These are phyloP conservation scores for Phylloporus sp. DNA, from an alignment of 768 basidiomycete genomes.

Conservation along the genomic window DNA sequence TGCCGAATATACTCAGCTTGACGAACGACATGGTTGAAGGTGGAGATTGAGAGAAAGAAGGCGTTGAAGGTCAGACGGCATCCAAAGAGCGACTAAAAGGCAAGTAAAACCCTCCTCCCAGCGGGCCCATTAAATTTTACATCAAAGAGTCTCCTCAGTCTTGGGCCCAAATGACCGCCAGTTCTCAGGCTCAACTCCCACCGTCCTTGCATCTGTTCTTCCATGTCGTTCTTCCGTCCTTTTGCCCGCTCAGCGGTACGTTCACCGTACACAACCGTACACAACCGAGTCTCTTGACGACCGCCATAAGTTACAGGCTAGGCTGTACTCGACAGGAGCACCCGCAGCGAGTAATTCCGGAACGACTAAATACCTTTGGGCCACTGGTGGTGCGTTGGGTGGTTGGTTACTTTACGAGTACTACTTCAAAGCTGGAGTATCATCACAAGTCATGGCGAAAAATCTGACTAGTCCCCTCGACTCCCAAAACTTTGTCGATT, in stretches of 20 bases:
- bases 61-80: slow-evolving; percentile 14
- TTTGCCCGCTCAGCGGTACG: slow-evolving; percentile 43
- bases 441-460: slow-evolving; percentile 37
- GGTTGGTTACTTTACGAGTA: slow-evolving; percentile 49
- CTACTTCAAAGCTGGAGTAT: slow-evolving; percentile 32
- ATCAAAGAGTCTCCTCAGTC: neutral
- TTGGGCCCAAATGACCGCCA: neutral
- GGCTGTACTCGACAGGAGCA: slow-evolving; percentile 48
- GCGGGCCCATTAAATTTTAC: slow-evolving; percentile 9
- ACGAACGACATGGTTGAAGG: slow-evolving; percentile 76
- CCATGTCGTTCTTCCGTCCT: slow-evolving; percentile 45
- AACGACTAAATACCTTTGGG: slow-evolving; percentile 42
- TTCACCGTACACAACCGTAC: neutral
- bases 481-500: slow-evolving; percentile 70
- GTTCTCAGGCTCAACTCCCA: slow-evolving; percentile 12
- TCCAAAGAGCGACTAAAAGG: slow-evolving; percentile 2
- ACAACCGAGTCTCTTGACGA: neutral
- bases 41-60: slow-evolving; percentile 12
- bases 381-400: slow-evolving; percentile 36
- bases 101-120: slow-evolving; percentile 17
- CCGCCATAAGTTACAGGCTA: slow-evolving; percentile 35
- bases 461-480: slow-evolving; percentile 67
- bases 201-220: neutral
- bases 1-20: slow-evolving; percentile 97
- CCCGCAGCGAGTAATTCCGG: slow-evolving; percentile 46